Base-by-base conservation (phyloP, 176 grass and related monocot species). In the Ananas comosus region DNA sequence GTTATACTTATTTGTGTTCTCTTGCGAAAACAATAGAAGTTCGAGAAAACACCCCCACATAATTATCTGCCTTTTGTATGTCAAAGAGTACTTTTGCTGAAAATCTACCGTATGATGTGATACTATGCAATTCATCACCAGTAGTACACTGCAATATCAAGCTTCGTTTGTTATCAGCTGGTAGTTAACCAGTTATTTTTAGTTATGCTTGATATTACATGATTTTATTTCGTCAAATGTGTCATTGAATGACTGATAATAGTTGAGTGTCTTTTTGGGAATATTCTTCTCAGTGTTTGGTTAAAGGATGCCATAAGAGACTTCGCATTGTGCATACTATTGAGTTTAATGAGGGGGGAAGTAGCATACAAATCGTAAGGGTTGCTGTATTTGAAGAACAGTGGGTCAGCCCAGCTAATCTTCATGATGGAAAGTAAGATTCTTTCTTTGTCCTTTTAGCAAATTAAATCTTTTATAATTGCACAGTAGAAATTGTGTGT, bases 301-400 rank as follows among this genome's bases (percentile, higher is more conserved):
- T 93, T 50, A 93, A 99, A 88, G 94, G 94, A 71, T 93, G 89
- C 72, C 87, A 93, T 82, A 99, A 93, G 67, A 85, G 94, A 67
- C 79, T 99, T 61, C 81, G 90, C 14, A 82, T 99, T 72, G 82
- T 99, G 61, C 90, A 99, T 73, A 91, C 89, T 61, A 93, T 99
- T 70, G 87, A 93, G 59, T 93, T 93, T n/a, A 99, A 64, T 59
- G 90, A 91, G 74, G 89, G 90, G 49, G 94, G 94, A 49, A 84
- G 80, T 51, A 79, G 78, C 76, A 88, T 93, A 88, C 83, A 99
- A 61, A 86, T 92, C 54, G 83, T 91, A 54, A 93, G 94, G 74
- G 78, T 99, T 86, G 81, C 87, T 29, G 82, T 99, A 48, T 99
- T 88, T 73, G 90, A 99, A 85, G 94, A 99, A 83, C 64, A 88